A percentile compares a stretch with the other conserved stretches of the same genome.
These are phyloP conservation scores for Oryza glumipatula DNA, from an alignment of 176 grass and related monocot species.

Conservation along the genomic window DNA sequence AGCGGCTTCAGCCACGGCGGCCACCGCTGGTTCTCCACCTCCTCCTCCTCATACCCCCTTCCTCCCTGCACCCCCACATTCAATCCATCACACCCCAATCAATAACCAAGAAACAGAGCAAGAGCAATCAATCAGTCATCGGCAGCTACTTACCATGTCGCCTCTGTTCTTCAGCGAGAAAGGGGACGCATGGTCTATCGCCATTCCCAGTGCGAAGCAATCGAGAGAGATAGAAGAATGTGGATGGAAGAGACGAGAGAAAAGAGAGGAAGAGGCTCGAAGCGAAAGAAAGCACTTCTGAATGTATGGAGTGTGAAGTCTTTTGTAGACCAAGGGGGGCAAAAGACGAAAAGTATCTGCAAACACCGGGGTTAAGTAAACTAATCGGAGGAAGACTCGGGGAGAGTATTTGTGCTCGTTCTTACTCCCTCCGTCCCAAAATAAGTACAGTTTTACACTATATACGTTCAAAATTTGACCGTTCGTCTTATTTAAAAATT, in stretches of 20 bases:
- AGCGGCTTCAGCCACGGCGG: slow-evolving; percentile 90
- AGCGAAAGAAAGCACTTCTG: not conserved
- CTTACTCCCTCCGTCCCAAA: not conserved
- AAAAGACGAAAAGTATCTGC: slow-evolving; percentile 26
- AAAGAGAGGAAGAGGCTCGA: slow-evolving; percentile 5
- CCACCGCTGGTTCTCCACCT: slow-evolving; percentile 60
- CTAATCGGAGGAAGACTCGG: slow-evolving; percentile 7
- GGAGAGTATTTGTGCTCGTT: slow-evolving; percentile 30
- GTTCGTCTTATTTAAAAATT: too few relatives aligned
- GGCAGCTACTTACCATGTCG: slow-evolving; percentile 44
- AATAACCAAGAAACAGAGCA: slow-evolving; percentile 16
- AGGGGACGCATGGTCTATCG: slow-evolving; percentile 63
- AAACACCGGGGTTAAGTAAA: not conserved
- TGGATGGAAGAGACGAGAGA: not conserved
- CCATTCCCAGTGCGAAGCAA: slow-evolving; percentile 41
- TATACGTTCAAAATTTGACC: too few relatives aligned
- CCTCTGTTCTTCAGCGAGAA: slow-evolving; percentile 50
- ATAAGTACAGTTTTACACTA: too few relatives aligned
- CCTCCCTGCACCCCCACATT: slow-evolving; percentile 27
- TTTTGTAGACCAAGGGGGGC: slow-evolving; percentile 48
- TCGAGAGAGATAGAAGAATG: slow-evolving; percentile 5
- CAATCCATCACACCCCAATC: slow-evolving; percentile 16
- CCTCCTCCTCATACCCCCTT: slow-evolving; percentile 37
- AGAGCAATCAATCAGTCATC: not conserved
- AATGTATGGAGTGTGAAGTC: slow-evolving; percentile 14